Evolutionary conservation across 306 rosid genomes (phyloP).

Genomic region (Malus sylvestris): DNA sequence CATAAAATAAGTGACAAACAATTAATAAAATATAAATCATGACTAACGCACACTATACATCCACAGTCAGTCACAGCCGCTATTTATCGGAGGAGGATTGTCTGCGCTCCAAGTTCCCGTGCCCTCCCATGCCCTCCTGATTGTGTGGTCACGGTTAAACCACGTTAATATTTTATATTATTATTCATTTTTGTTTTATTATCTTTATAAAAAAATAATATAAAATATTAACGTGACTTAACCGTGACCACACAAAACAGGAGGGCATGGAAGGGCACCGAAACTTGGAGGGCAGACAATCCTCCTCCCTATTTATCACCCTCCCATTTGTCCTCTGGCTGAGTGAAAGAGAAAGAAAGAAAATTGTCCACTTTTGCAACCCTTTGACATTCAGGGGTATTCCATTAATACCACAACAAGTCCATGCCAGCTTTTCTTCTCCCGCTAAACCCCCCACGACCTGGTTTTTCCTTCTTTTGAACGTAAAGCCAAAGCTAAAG

Average conservation of each 20-base stretch:
- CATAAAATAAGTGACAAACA: not conserved
- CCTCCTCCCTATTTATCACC: constrained; percentile 24
- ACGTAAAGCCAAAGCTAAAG: constrained; percentile 35
- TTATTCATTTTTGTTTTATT: too few species aligned
- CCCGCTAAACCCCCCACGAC: constrained; percentile 35
- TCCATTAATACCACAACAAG: constrained; percentile 22
- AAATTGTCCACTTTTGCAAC: constrained; percentile 38
- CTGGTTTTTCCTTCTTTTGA: constrained; percentile 36
- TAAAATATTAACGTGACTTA: too few species aligned
- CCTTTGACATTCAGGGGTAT: constrained; percentile 66
- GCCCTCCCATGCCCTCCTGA: too few species aligned
- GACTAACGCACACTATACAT: not conserved
- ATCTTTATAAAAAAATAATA: too few species aligned
- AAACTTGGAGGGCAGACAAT: too few species aligned
- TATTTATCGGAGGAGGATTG: constrained; percentile 13
- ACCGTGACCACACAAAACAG: too few species aligned
- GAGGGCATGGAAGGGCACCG: too few species aligned
- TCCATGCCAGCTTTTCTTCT: constrained; percentile 30
- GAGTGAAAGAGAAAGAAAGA: constrained; percentile 4
- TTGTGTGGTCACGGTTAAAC: too few species aligned
- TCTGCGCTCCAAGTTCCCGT: too few species aligned
- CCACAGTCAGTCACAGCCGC: not conserved
- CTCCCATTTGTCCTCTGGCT: constrained; percentile 21
- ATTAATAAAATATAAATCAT: not conserved
- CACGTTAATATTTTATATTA: too few species aligned